These are phyloP conservation scores for Saturnispora sekii DNA, from an alignment of 805 yeast genomes.

Conservation along the genomic window DNA sequence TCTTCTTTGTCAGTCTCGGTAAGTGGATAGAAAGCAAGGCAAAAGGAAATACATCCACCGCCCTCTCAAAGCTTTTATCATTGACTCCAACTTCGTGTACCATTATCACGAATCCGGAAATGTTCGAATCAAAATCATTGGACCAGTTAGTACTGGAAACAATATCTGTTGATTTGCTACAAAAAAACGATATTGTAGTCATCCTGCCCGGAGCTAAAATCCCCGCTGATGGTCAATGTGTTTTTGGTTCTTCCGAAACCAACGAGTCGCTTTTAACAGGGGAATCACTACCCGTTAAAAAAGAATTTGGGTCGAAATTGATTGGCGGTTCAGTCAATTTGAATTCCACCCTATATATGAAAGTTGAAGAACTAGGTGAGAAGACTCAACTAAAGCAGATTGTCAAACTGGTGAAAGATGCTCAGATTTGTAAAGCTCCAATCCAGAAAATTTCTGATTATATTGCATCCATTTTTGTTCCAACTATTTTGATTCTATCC, in stretches of 20 bases:
- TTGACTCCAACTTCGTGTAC: constrained; percentile 71
- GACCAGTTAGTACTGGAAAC: constrained; percentile 25
- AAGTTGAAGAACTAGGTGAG: constrained; percentile 64
- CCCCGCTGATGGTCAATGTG: constrained; percentile 84
- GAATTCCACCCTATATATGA: constrained; percentile 57
- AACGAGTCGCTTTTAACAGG: constrained; percentile 92
- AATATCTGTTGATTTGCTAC: constrained; percentile 70
- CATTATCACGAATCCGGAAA: constrained; percentile 37
- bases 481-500: constrained; percentile 55
- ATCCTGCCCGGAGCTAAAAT: constrained; percentile 79
- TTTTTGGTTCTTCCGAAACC: constrained; percentile 70
- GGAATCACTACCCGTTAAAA: constrained; percentile 70
- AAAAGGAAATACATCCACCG: constrained; percentile 86
- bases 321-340: constrained; percentile 92
- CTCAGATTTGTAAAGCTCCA: constrained; percentile 84
- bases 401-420: constrained; percentile 75
- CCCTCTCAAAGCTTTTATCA: constrained; percentile 70
- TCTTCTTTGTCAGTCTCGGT: constrained; percentile 78
- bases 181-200: constrained; percentile 65
- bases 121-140: constrained; percentile 16
- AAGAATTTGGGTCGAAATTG: constrained; percentile 49
- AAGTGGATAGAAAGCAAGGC: constrained; percentile 88
- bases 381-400: constrained; percentile 83
- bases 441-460: constrained; percentile 83
- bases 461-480: constrained; percentile 80